These are phyloP conservation scores for Schoenoplectus tabernaemontani DNA, from an alignment of 202 grass and related monocot genomes.

Conservation along the genomic window DNA sequence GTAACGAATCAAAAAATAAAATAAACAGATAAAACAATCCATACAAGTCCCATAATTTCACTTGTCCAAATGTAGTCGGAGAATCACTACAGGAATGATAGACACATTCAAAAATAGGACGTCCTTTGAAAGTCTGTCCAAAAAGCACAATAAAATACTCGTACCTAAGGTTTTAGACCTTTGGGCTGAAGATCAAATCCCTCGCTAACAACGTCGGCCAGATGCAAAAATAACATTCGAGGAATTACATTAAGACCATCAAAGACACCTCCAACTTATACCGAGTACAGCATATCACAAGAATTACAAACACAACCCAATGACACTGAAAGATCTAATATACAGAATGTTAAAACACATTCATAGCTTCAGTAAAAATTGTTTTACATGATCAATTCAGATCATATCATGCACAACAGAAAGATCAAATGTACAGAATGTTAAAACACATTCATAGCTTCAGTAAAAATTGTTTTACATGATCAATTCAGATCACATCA, in stretches of 20 bases:
- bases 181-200: too few species aligned
- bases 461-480: background rate
- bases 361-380: background rate
- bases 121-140: too few species aligned
- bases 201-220: background rate
- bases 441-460: slow-evolving; percentile 5
- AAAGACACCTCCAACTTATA: background rate
- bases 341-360: slow-evolving; percentile 1
- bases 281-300: background rate
- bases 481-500: background rate
- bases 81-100: too few species aligned
- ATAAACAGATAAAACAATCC: too few species aligned
- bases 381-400: background rate
- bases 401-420: background rate
- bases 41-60: too few species aligned
- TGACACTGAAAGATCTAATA: background rate
- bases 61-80: too few species aligned
- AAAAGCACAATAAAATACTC: too few species aligned
- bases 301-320: background rate
- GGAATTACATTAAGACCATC: background rate
- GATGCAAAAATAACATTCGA: background rate
- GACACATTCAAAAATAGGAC: too few species aligned
- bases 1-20: too few species aligned
- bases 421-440: background rate
- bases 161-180: too few species aligned